Conservation (phyloP, 768 basidiomycete species). For the Boletales sp. region DNA sequence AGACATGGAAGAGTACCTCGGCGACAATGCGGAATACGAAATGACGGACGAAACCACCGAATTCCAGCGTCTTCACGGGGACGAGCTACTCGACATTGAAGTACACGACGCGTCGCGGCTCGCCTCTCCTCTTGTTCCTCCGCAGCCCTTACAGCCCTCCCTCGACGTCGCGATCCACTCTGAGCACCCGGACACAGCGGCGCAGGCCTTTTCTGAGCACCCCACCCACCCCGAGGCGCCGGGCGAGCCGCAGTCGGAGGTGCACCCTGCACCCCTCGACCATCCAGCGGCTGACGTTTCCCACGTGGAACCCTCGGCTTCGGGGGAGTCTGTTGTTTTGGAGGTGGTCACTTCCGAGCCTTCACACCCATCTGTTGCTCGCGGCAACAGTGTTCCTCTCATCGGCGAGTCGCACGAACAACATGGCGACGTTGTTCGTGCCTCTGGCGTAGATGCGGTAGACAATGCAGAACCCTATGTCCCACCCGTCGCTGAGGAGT, state of each 20-base stretch:
- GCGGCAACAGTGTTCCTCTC: constrained; percentile 3
- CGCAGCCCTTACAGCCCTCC: constrained; percentile 12
- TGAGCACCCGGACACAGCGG: constrained; percentile 4
- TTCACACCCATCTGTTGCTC: constrained; percentile 6
- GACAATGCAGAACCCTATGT: constrained; percentile 3
- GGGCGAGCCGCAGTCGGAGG: constrained; percentile 10
- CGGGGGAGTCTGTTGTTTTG: constrained; percentile 7
- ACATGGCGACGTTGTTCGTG: constrained; percentile 3
- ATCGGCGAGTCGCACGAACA: constrained; percentile 21
- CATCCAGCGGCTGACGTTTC: constrained; percentile 12
- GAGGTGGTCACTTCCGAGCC: constrained; percentile 3
- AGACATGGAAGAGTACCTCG: constrained; percentile 59
- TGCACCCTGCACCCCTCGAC: constrained; percentile 12
- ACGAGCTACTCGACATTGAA: constrained; percentile 38
- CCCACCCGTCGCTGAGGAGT: constrained; percentile 6
- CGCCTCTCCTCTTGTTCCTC: constrained; percentile 25
- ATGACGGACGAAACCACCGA: constrained; percentile 33
- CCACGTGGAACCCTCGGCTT: constrained; percentile 14
- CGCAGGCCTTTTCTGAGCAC: constrained; percentile 5
- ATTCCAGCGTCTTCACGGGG: constrained; percentile 17
- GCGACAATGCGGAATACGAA: constrained; percentile 48
- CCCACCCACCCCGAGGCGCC: constrained; percentile 2
- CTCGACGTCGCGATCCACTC: constrained; percentile 16
- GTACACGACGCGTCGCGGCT: constrained; percentile 38
- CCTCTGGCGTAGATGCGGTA: background rate